Base-by-base conservation (phyloP, 257 asterid species). In the Solanum paucissectum region DNA sequence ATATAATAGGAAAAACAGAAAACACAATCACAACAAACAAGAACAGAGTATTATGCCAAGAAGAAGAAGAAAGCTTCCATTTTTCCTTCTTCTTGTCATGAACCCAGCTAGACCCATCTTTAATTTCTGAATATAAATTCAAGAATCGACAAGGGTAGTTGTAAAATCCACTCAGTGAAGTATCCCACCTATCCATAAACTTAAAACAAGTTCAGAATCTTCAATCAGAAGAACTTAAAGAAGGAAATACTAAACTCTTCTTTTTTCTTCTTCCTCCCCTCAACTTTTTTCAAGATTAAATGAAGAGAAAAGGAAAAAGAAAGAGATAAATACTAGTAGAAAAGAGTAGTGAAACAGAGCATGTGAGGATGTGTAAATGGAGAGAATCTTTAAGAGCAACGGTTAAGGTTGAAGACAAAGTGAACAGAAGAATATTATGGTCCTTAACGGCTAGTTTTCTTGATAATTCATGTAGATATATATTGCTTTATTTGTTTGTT, bases 391-490 rank as follows among this genome's bases (percentile, higher is more conserved):
- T 42, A 79, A 29, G 85, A 42, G 84, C 66, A 76, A 71, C 79
- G 85, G 85, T 18, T 81, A 81, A 71, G 66, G 82, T 25, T 37
- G 84, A 62, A 75, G 89, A 89, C 89, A 87, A 64, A 62, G 40
- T 86, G 21, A 42, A 46, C 64, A 72, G 68, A 81, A 38, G 68
- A 85, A 88, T 86, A 72, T 12, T 52, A 68, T 18, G 66, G 83
- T 29, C 10, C 44, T 66, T 74, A 92, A 92, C 94, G 92, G 92
- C 92, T 92, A 92, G 90, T 73, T 37, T 86, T 86, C 42, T 18
- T 86, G 34, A 13, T 68, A 34, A 7, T 69, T 46, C 49, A 66
- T 68, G 77, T 25, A 49, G 73, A 32, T 27, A 36, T 55, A 1
- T 18, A 23, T 37, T 60, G 23, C 14, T 37, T 82, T 46, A 4